Evolutionary conservation across 257 asterid species (phyloP), one percentile per base, ranked within the genome.

Genomic region (Ilex asprella): DNA sequence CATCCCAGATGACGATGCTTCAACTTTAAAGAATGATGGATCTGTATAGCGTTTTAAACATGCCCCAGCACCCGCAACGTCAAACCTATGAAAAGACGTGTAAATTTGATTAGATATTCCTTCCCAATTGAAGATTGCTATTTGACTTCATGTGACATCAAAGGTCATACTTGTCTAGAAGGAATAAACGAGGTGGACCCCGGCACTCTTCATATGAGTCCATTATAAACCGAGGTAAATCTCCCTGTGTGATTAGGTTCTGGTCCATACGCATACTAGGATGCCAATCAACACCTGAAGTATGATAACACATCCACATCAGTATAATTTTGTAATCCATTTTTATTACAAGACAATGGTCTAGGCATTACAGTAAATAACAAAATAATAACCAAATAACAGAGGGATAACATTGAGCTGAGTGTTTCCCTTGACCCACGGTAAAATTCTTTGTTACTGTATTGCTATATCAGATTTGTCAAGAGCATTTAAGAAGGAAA

Each of bases 11-110:
- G 80, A 60, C 31, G 70, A 57, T 13, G 74, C 39, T 72, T 85
- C 99, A 56, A 75, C 69, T 79, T 84, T 93, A 73, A 78, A 93
- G 74, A 77, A 82, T 52, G 97, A 89, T 55, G 99, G 99, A 68
- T 93, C 97, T 3, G 99, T 87, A 78, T 85, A 93, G 46, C 97
- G 99, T 76, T 87, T 89, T 58, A 87, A 82, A 75, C 95, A 89
- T 66, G 97, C 92, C 73, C 99, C 99, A 77, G 94, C 96, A 61
- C 99, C 99, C 62, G 92, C 99, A 61, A 86, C 86, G 77, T 93
- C 99, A 75, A 89, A 93, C 89, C 99, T 93, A 60, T 65, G 59
- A 16, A 11, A 58, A 65, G 47, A 12, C 62, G 63, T 65, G 35
- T 53, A 53, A 53, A 7, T 10, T 9, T 53, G 57, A 53, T 14